phyloP scores from a whole-genome alignment of 805 yeast genomes.

The Candida michaelii region DNA sequence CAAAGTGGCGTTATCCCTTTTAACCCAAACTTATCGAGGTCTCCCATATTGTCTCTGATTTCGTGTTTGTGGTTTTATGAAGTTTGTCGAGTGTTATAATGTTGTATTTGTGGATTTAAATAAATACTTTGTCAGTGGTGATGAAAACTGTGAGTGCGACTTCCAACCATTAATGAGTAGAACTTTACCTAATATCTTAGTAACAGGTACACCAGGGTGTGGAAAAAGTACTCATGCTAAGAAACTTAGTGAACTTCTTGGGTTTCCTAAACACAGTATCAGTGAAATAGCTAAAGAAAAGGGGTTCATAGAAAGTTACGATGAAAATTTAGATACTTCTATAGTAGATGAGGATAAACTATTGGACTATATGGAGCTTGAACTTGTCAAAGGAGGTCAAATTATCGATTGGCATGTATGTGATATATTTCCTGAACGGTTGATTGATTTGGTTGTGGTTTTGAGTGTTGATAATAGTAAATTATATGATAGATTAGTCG shows the following conservation, averaged over 20 bases:
- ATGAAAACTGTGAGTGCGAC: too few species aligned
- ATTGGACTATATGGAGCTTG: constrained; percentile 75
- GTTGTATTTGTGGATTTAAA: constrained; percentile 13
- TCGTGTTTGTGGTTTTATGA: background rate
- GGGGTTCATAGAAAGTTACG: constrained; percentile 79
- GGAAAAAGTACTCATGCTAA: constrained; percentile 81
- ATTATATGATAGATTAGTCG: constrained; percentile 71
- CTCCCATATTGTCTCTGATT: constrained; percentile 21
- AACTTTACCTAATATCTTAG: constrained; percentile 68
- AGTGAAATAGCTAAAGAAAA: constrained; percentile 80
- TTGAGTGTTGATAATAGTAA: constrained; percentile 71
- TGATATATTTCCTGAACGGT: constrained; percentile 89
- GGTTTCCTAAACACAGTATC: constrained; percentile 56
- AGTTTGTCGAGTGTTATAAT: background rate
- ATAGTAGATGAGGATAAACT: constrained; percentile 92
- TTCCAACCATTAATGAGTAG: constrained; percentile 17
- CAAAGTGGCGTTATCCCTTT: constrained; percentile 61
- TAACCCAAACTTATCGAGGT: constrained; percentile 66
- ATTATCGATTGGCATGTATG: constrained; percentile 97
- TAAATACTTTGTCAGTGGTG: too few species aligned
- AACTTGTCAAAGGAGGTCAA: constrained; percentile 81
- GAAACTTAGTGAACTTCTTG: constrained; percentile 6
- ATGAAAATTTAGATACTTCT: constrained; percentile 77
- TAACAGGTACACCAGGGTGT: constrained; percentile 96
- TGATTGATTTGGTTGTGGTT: constrained; percentile 90